Evolutionary conservation across 2,329 filamentous ascomycete genomes (phyloP), one percentile per base, ranked within the genome.

Genomic region (Emergomyces africanus): DNA sequence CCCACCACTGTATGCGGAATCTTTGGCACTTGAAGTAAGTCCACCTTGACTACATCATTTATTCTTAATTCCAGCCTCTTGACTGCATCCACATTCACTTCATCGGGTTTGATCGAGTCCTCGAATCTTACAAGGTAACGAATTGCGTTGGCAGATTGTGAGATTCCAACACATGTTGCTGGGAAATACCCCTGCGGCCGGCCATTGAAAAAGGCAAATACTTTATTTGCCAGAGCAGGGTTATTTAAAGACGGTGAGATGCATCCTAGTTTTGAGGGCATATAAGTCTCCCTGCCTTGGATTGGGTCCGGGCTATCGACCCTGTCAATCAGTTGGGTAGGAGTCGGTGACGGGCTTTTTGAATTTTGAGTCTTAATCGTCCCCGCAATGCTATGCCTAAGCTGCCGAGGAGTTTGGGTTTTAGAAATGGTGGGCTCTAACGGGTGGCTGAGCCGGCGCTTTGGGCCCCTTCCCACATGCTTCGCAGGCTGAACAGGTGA

Each of bases 171-270:
- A 64, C 78, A 85, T n/a, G 77, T 81, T 9, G 80, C 83, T 54
- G 83, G 81, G 66, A 83, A 84, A 66, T 80, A 85, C n/a, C 72
- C 75, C 57, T 77, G 76, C 54, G 74, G 77, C n/a, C 73, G 73
- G 23, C 79, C 78, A 63, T 77, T 82, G 77, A 83, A 86, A 33
- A 76, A 74, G 8, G 83, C 82, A 62, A 85, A 76, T 0, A 85
- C 77, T 61, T 83, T 77, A 58, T 80, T 79, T 5, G 78, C 77
- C 14, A 75, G 72, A 28, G 77, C 64, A 10, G 35, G 37, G 23
- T 30, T 30, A 28, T 42, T 42, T 20, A 28, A 30, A 12, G 37
- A 42, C 30, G 53, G 53, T 10, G 35, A 42, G 33, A 30, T 9
- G 5, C 30, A n/a, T 15, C 15, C 37, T 9, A 25, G 12, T 58